A percentile compares a stretch with the other conserved stretches of the same genome.
phyloP scores from a whole-genome alignment of 2,329 filamentous ascomycete species.

The Trichoderma guizhouense region DNA sequence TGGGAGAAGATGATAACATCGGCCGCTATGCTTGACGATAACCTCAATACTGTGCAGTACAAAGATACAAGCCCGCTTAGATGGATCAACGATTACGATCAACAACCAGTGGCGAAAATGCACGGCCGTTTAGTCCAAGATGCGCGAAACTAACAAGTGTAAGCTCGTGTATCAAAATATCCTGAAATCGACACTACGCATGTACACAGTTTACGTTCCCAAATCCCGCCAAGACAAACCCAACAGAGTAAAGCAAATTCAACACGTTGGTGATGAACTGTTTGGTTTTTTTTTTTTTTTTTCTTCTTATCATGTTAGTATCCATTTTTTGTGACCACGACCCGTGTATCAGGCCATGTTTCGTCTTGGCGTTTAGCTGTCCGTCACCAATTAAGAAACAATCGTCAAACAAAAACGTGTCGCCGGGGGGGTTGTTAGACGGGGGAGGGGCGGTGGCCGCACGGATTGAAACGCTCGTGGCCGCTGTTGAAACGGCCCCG shows the following conservation, averaged over 20 bases:
- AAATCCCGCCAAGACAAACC: not conserved
- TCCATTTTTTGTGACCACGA: not conserved
- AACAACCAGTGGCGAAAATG: not conserved
- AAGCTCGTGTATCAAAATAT: no score
- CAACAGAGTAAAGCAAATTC: not conserved
- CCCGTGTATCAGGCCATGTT: slow-evolving; percentile 6
- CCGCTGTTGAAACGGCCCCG: slow-evolving; percentile 2
- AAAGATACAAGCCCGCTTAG: no score
- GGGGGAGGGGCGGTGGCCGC: no score
- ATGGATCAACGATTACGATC: not conserved
- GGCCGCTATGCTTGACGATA: not conserved
- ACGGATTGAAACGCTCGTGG: slow-evolving; percentile 12
- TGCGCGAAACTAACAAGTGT: no score
- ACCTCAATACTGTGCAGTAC: not conserved
- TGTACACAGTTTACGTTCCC: not conserved
- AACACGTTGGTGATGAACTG: not conserved
- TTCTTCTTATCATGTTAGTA: not conserved
- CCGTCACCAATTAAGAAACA: slow-evolving; percentile 4
- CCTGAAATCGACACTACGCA: not conserved
- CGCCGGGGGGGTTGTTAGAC: not conserved
- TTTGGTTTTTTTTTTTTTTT: not conserved
- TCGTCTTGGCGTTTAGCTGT: not conserved
- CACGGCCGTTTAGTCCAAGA: not conserved
- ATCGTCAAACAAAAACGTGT: slow-evolving; percentile 13
- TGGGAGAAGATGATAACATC: not conserved